Percentiles rank a stretch among this genome's conserved stretches.
Evolutionary conservation across 2,329 filamentous ascomycete species (phyloP).

Genomic region (Neonectria neomacrospora): DNA sequence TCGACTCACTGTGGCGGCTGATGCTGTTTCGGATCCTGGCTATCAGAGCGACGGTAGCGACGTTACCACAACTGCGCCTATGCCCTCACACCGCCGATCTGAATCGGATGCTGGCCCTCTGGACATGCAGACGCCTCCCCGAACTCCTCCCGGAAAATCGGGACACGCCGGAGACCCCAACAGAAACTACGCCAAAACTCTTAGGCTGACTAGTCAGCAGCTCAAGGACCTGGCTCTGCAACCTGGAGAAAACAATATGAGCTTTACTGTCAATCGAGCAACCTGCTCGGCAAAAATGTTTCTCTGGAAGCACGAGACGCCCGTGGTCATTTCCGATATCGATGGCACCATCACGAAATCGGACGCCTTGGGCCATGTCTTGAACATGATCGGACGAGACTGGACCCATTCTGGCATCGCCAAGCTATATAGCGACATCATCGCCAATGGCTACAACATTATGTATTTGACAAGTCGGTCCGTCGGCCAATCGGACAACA

Average conservation of each 20-base stretch:
- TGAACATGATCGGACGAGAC: conserved; percentile 96
- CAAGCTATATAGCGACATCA: conserved; percentile 96
- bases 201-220: conserved; percentile 94
- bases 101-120: conserved; percentile 72
- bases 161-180: conserved; percentile 74
- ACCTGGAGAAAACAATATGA: conserved; percentile 90
- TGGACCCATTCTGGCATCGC: conserved; percentile 98
- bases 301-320: conserved; percentile 89
- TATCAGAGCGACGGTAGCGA: conserved; percentile 92
- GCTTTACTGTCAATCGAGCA: conserved; percentile 94
- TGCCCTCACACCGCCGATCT: conserved; percentile 67
- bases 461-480: conserved; percentile 96
- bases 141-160: conserved; percentile 72
- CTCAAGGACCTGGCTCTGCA: conserved; percentile 86
- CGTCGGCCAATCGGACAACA: conserved; percentile 92
- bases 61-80: conserved; percentile 59
- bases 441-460: conserved; percentile 96
- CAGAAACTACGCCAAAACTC: conserved; percentile 94
- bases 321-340: conserved; percentile 97
- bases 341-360: conserved; percentile 99
- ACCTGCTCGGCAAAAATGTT: conserved; percentile 95
- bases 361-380: conserved; percentile 90
- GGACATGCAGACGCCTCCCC: conserved; percentile 71
- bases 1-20: conserved; percentile 68
- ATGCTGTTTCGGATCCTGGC: conserved; percentile 90